Evolutionary conservation across 768 basidiomycete genomes (phyloP), one percentile per base, ranked within the genome.

Genomic region (Boletus vinaceobasis): DNA sequence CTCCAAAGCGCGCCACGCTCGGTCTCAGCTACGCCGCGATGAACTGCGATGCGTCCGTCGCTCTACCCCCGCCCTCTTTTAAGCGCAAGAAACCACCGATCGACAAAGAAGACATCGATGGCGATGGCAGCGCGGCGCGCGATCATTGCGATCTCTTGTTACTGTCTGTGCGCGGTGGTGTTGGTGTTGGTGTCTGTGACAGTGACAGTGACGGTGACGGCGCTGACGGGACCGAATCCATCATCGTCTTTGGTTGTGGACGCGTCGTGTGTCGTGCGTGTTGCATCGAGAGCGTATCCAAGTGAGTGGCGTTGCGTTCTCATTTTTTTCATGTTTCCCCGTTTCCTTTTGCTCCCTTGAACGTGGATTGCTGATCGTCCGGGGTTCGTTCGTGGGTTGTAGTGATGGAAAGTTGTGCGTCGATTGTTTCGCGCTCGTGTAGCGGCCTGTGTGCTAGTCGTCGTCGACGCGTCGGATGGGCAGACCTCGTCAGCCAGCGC

Each of bases 221-320:
- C 13, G 19, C 26, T 19, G 57, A 59, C n/a, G 48, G 36, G 29
- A 33, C 50, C 8, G 60, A 57, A 2, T 40, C 62, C 4, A 45
- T 54, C 11, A 43, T 69, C 39, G 32, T 71, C 27, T 55, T 66
- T 1, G 74, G 74, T 13, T 75, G 74, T 50, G 74, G 71, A 48
- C 69, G 72, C 27, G 54, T 60, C 43, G 62, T 75, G 27, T 75
- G 74, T 48, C 61, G 67, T 17, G 60, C 62, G 32, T 75, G 74
- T 36, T 74, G 71, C 26, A 52, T 74, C 35, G 74, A 75, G 60
- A 74, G 67, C 48, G 60, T 67, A 3, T 53, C 57, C 47, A 71
- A 73, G 74, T 75, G 50, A 60, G 74, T 63, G 43, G 10, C 7
- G 27, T 15, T 17, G 19, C 23, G 1, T 1, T 38, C 14, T 27